These are phyloP conservation scores for Yamadazyma songkhlaensis DNA, from an alignment of 1,139 yeast species.

Conservation along the genomic window DNA sequence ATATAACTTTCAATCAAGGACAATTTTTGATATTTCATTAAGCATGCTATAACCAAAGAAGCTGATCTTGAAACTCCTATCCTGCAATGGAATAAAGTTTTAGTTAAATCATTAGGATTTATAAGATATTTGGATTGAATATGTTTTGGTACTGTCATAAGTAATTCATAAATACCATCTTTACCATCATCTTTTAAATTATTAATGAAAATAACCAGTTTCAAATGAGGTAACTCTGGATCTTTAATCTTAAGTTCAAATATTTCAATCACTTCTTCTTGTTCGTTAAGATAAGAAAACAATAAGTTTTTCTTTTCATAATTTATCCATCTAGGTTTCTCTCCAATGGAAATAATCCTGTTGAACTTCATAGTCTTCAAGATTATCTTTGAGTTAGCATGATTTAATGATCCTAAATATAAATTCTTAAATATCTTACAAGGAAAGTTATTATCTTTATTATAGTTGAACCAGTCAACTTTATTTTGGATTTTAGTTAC, in stretches of 20 bases:
- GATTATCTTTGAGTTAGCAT: constrained; percentile 34
- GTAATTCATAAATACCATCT: constrained; percentile 32
- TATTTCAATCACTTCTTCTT: constrained; percentile 18
- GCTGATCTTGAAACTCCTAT: constrained; percentile 93
- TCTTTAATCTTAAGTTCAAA: constrained; percentile 25
- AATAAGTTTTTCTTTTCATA: constrained; percentile 21
- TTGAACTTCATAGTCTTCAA: constrained; percentile 23
- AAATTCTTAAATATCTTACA: constrained; percentile 28
- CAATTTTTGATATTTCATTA: constrained; percentile 69
- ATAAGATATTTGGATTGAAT: constrained; percentile 30
- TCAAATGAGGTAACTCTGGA: constrained; percentile 19
- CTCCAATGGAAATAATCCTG: constrained; percentile 36
- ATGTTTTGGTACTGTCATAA: constrained; percentile 28
- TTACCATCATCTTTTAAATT: constrained; percentile 42
- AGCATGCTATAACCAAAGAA: constrained; percentile 85
- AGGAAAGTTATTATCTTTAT: constrained; percentile 38
- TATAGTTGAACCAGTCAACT: constrained; percentile 35
- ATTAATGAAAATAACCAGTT: constrained; percentile 29
- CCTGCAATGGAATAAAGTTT: constrained; percentile 80
- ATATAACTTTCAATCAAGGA: constrained; percentile 73
- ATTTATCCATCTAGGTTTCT: constrained; percentile 34
- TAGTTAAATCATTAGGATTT: constrained; percentile 24
- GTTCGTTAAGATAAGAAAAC: constrained; percentile 23
- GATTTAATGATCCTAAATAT: constrained; percentile 35
- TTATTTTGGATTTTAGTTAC: constrained; percentile 2